Conservation (phyloP, 208 protist genomes). For the Leishmania lainsoni region DNA sequence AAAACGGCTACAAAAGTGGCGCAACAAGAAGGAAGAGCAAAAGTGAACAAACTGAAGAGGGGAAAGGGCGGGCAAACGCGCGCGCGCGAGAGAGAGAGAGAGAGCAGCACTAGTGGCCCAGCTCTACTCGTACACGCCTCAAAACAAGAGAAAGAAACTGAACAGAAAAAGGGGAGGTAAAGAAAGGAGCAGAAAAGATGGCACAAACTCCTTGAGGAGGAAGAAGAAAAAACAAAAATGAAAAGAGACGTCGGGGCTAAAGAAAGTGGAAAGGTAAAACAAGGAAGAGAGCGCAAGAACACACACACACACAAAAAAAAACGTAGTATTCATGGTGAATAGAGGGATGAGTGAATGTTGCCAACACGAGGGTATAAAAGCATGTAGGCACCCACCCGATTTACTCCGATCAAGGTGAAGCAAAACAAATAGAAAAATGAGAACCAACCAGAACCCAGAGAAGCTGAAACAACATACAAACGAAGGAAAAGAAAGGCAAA, state of each 20-base stretch:
- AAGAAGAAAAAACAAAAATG: background rate
- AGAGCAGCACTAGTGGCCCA: constrained; percentile 3
- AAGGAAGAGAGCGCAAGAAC: background rate
- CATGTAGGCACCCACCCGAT: constrained; percentile 5
- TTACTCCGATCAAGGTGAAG: background rate
- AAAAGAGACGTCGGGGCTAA: background rate
- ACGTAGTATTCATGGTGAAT: background rate
- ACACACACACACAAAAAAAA: too few species aligned
- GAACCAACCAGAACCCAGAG: background rate
- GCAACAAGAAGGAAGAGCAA: background rate
- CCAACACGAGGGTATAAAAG: constrained; percentile 16
- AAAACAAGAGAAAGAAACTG: background rate
- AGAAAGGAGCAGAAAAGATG: background rate
- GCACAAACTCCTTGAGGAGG: background rate
- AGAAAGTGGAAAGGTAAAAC: background rate
- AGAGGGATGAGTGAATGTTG: background rate
- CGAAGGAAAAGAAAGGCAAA: background rate
- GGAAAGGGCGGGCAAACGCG: background rate
- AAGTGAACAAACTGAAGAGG: background rate
- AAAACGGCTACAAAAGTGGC: background rate
- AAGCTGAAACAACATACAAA: background rate
- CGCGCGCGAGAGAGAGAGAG: background rate
- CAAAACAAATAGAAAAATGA: background rate
- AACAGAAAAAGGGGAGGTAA: background rate
- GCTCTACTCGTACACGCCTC: background rate